Evolutionary conservation across 352 stramenopile species (phyloP), one percentile per base, ranked within the genome.

Genomic region (Globisporangium mamillatum): DNA sequence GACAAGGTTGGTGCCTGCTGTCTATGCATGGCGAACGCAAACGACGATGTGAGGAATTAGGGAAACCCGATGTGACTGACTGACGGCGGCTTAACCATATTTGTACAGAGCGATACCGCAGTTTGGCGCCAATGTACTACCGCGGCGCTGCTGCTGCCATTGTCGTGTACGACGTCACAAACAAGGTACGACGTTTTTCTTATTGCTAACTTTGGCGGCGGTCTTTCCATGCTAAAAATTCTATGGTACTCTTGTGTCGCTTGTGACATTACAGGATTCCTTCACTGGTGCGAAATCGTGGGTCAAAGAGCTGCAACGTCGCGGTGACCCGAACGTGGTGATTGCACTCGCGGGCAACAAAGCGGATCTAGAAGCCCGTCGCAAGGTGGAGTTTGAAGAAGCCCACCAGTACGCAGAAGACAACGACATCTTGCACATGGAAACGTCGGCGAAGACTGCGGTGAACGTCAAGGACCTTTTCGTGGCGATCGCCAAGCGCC

Each of bases 401-500:
- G 98, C 98, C 10, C 94, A 99, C 72, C 92, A 97, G 71, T 99
- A 99, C 72, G 97, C 98, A 14, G 89, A 98, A 72, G 96, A 99
- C 75, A 99, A 99, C 76, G 95, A 97, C 64, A 98, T 99, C 76
- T 82, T 99, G 20, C 98, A 99, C 86, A 96, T 99, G 86, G 98
- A 99, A 73, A 99, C 98, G 54, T 99, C 95, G 6, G 98, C 98
- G 48, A 99, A 99, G 87, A 99, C 98, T 63, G 94, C 96, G 3
- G 97, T 98, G 68, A 99, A 99, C 79, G 98, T 99, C 38, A 98
- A 99, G 77, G 90, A 98, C 56, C 82, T 99, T 52, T 99, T 99
- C 77, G 92, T 99, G 16, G 96, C 98, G 64, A 99, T 99, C 68
- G 88, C 88, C 22, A 92, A 94, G 76, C 79, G 81, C 46, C 76